Percentiles rank a stretch among this genome's conserved stretches.
phyloP scores from a whole-genome alignment of 768 basidiomycete genomes.

The Leccinum ochraceum region DNA sequence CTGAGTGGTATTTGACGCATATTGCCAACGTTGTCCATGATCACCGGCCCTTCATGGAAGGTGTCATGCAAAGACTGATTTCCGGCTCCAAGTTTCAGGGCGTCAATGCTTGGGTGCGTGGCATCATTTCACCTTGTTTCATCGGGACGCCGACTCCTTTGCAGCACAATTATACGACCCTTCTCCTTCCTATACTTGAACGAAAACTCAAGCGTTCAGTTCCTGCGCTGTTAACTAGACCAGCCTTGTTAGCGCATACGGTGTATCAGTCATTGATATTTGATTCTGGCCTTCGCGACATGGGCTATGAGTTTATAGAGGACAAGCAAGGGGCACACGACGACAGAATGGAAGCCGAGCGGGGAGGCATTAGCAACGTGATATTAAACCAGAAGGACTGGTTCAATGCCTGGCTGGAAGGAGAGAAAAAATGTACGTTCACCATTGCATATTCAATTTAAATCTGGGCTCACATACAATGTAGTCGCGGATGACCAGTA shows the following conservation, averaged over 20 bases:
- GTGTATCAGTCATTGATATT: slow-evolving; percentile 91
- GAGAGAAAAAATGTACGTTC: slow-evolving; percentile 82
- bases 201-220: slow-evolving; percentile 76
- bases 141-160: slow-evolving; percentile 3
- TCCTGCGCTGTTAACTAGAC: slow-evolving; percentile 70
- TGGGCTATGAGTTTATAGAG: slow-evolving; percentile 60
- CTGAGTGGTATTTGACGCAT: slow-evolving; percentile 97
- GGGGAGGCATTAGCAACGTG: slow-evolving; percentile 80
- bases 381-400: slow-evolving; percentile 83
- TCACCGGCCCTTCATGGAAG: slow-evolving; percentile 79
- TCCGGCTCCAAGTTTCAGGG: slow-evolving; percentile 58
- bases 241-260: slow-evolving; percentile 90
- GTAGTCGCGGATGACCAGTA: slow-evolving; percentile 89
- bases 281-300: slow-evolving; percentile 73
- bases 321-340: slow-evolving; percentile 19
- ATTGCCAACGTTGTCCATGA: slow-evolving; percentile 85
- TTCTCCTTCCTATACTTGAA: slow-evolving; percentile 76
- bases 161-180: slow-evolving; percentile 82
- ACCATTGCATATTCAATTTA: not conserved
- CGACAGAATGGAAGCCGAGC: slow-evolving; percentile 37
- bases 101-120: slow-evolving; percentile 75
- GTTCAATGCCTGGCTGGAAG: slow-evolving; percentile 90
- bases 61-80: slow-evolving; percentile 69
- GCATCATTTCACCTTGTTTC: not conserved
- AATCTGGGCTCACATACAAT: slow-evolving; percentile 1